phyloP scores from a whole-genome alignment of 2,329 filamentous ascomycete species.

The Epichloe baconii region DNA sequence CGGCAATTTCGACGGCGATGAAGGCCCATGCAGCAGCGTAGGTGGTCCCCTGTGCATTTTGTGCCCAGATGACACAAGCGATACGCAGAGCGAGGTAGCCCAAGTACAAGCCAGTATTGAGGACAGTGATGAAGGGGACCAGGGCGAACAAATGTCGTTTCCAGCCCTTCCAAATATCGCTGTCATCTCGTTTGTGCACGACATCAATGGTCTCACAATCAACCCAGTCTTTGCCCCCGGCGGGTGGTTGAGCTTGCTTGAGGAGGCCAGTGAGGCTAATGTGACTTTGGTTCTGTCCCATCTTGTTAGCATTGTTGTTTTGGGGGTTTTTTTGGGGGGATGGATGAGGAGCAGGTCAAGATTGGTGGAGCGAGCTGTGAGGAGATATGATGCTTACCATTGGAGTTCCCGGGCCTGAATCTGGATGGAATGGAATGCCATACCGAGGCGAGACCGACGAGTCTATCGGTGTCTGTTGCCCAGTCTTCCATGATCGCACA shows the following conservation, averaged over 20 bases:
- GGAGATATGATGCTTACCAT: slow-evolving; percentile 5
- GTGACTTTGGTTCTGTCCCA: slow-evolving; percentile 27
- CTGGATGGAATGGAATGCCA: slow-evolving; percentile 6
- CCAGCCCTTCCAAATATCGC: slow-evolving; percentile 32
- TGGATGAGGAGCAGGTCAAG: neutral
- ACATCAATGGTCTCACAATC: slow-evolving; percentile 22
- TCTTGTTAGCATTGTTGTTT: slow-evolving; percentile 3
- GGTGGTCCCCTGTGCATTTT: slow-evolving; percentile 23
- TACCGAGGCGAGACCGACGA: slow-evolving; percentile 4
- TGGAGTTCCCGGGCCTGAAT: slow-evolving; percentile 8
- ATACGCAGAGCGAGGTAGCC: slow-evolving; percentile 38
- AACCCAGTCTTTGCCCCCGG: slow-evolving; percentile 20
- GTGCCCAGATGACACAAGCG: slow-evolving; percentile 37
- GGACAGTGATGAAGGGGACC: slow-evolving; percentile 25
- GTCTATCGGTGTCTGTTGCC: slow-evolving; percentile 8
- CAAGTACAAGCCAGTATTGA: slow-evolving; percentile 29
- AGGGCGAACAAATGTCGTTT: slow-evolving; percentile 26
- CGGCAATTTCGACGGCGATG: slow-evolving; percentile 39
- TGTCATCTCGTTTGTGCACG: slow-evolving; percentile 29
- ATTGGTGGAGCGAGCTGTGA: neutral
- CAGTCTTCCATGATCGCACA: slow-evolving; percentile 13
- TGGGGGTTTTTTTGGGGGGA: too few species aligned
- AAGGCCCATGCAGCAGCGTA: slow-evolving; percentile 44
- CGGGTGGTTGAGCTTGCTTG: slow-evolving; percentile 17
- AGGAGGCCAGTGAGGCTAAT: slow-evolving; percentile 28